Base-by-base conservation (phyloP, 2,329 filamentous ascomycete species). In the Leptographium radiaticola region DNA sequence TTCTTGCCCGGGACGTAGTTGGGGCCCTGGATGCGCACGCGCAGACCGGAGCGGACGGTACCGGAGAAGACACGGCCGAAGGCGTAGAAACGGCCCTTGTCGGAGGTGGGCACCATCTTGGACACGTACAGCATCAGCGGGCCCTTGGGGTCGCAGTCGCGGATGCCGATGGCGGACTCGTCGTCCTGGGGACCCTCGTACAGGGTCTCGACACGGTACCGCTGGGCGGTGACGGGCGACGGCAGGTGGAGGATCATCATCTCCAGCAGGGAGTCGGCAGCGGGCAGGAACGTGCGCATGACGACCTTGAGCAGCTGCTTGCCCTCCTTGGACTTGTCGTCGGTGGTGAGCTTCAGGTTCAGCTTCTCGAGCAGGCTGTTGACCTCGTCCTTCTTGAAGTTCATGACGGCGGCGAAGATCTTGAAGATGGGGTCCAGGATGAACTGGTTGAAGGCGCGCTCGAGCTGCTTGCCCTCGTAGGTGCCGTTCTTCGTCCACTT, bases 191-290 rank as follows among this genome's bases (percentile, higher is more conserved):
- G 93, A 81, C 93, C 93, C 81, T 98, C 93, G 79, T 98, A 98
- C 62, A 98, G 83, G 70, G 90, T 95, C 83, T 97, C 93, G 68
- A 81, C 86, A 86, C 93, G 93, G 83, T 98, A 98, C 74, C 79
- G 87, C 81, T 98, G 93, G 64, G 93, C 93, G 62, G 88, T 95
- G 66, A 89, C 81, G 70, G 93, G 93, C 62, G 93, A 97, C 67
- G 93, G 93, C 68, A 98, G 81, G 76, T 98, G 93, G 69, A 98
- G 87, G 78, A 97, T 91, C 89, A 98, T 95, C 93, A 98, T 98
- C 83, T 98, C 93, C 71, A 98, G 76, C 62, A 98, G 87, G 66
- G 91, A 94, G 75, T 98, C 93, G 64, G 93, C 93, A 67, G 93
- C 93, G 64, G 93, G 93, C 70, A 98, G 79, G 87, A 97, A 98